Percentiles rank a stretch among this genome's conserved stretches.
These are phyloP conservation scores for Xanthoconium purpureum DNA, from an alignment of 768 basidiomycete species.

Conservation along the genomic window DNA sequence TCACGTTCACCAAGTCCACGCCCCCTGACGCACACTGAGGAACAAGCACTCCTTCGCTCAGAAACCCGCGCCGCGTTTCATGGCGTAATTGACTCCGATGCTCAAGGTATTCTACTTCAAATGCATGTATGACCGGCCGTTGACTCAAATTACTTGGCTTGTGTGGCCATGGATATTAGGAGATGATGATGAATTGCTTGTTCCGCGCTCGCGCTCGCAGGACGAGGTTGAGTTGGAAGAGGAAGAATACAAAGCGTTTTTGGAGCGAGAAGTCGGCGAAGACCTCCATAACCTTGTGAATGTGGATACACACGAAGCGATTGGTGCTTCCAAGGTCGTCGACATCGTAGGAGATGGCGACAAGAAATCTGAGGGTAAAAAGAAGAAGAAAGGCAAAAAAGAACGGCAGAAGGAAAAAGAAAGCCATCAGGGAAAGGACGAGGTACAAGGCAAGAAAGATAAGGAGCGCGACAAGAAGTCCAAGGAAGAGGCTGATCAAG, in stretches of 20 bases:
- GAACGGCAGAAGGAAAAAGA: conserved; percentile 33
- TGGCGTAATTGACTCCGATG: conserved; percentile 24
- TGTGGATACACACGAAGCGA: conserved; percentile 34
- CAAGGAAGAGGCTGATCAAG: conserved; percentile 71
- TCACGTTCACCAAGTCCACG: conserved; percentile 59
- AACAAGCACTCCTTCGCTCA: conserved; percentile 67
- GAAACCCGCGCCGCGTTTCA: conserved; percentile 90
- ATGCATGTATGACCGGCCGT: background rate
- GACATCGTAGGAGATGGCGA: conserved; percentile 26
- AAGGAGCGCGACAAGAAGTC: conserved; percentile 26
- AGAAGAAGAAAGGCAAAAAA: conserved; percentile 35
- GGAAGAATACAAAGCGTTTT: conserved; percentile 79
- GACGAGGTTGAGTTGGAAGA: conserved; percentile 78
- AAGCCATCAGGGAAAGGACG: conserved; percentile 7
- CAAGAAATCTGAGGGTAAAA: conserved; percentile 30
- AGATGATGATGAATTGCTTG: conserved; percentile 66
- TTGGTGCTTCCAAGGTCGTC: conserved; percentile 23
- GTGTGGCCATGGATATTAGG: conserved; percentile 21
- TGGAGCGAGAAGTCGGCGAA: conserved; percentile 78
- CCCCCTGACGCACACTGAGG: conserved; percentile 68
- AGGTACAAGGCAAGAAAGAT: conserved; percentile 22
- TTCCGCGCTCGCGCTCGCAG: conserved; percentile 71
- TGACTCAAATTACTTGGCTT: background rate
- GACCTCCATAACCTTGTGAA: conserved; percentile 68
- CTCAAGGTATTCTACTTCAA: conserved; percentile 11